Evolutionary conservation across 805 yeast species (phyloP).

Genomic region (Groenewaldozyma tartarivorans): DNA sequence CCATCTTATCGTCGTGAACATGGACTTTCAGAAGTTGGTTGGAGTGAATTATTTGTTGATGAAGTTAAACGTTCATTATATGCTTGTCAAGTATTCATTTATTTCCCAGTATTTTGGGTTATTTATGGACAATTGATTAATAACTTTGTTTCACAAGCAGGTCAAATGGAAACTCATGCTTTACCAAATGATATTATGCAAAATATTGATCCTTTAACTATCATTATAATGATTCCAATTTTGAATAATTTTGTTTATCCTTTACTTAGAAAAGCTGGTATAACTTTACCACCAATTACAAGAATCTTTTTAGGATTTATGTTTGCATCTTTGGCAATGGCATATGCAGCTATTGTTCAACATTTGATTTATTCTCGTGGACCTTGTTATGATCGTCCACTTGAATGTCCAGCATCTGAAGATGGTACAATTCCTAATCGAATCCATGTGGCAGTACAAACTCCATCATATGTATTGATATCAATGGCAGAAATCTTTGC

Average conservation of each 20-base stretch:
- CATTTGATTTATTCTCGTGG: slow-evolving; percentile 58
- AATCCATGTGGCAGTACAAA: slow-evolving; percentile 61
- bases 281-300: slow-evolving; percentile 59
- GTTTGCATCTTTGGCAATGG: slow-evolving; percentile 56
- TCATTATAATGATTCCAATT: slow-evolving; percentile 70
- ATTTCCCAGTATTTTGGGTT: slow-evolving; percentile 67
- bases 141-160: slow-evolving; percentile 68
- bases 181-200: slow-evolving; percentile 75
- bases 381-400: slow-evolving; percentile 62
- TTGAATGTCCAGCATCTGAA: slow-evolving; percentile 37
- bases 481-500: slow-evolving; percentile 74
- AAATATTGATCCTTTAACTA: slow-evolving; percentile 65
- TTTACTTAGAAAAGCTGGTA: slow-evolving; percentile 35
- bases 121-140: slow-evolving; percentile 65
- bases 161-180: slow-evolving; percentile 63
- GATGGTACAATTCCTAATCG: slow-evolving; percentile 37
- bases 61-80: slow-evolving; percentile 55
- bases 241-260: slow-evolving; percentile 55
- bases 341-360: slow-evolving; percentile 69
- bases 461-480: slow-evolving; percentile 63
- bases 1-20: slow-evolving; percentile 44
- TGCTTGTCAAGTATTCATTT: slow-evolving; percentile 66
- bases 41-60: slow-evolving; percentile 67
- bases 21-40: slow-evolving; percentile 30
- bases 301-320: slow-evolving; percentile 64